Conservation (phyloP, 2,329 filamentous ascomycete species). For the Fusarium floridanum region DNA sequence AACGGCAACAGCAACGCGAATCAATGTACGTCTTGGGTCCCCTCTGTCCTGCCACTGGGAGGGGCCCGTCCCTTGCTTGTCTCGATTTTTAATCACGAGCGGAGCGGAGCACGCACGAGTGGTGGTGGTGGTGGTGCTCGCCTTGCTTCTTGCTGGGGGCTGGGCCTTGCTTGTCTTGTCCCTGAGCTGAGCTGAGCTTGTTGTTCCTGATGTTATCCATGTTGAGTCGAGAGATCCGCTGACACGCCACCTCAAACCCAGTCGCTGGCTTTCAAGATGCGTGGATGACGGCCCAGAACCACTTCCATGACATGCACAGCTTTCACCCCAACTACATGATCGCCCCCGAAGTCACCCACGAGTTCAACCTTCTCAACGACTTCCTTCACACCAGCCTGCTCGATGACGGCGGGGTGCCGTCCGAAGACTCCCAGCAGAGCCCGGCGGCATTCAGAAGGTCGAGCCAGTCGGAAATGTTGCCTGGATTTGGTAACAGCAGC, state of each 20-base stretch:
- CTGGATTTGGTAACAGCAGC: slow-evolving; percentile 62
- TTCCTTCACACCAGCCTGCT: slow-evolving; percentile 93
- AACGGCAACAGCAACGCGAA: slow-evolving; percentile 71
- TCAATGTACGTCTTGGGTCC: slow-evolving; percentile 74
- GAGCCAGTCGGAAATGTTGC: slow-evolving; percentile 61
- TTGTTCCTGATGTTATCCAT: slow-evolving; percentile 31
- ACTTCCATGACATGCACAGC: slow-evolving; percentile 90
- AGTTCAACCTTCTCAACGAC: slow-evolving; percentile 97
- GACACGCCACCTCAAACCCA: slow-evolving; percentile 53
- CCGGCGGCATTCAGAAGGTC: slow-evolving; percentile 57
- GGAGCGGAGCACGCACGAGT: slow-evolving; percentile 28
- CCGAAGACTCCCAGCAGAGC: slow-evolving; percentile 71
- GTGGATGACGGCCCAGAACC: slow-evolving; percentile 81
- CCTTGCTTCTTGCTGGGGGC: slow-evolving; percentile 27
- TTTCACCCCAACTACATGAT: slow-evolving; percentile 97
- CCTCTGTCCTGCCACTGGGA: slow-evolving; percentile 38
- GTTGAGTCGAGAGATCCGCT: slow-evolving; percentile 38
- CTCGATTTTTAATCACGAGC: slow-evolving; percentile 42
- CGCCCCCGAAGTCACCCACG: slow-evolving; percentile 89
- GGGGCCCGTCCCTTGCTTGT: slow-evolving; percentile 35
- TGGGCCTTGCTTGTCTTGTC: slow-evolving; percentile 29
- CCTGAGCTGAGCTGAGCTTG: slow-evolving; percentile 4
- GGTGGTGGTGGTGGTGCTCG: slow-evolving; percentile 28
- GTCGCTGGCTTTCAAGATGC: slow-evolving; percentile 85
- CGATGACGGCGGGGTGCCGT: slow-evolving; percentile 81